Base-by-base conservation (phyloP, 495 filamentous ascomycete species). In the Penicillium goetzii region DNA sequence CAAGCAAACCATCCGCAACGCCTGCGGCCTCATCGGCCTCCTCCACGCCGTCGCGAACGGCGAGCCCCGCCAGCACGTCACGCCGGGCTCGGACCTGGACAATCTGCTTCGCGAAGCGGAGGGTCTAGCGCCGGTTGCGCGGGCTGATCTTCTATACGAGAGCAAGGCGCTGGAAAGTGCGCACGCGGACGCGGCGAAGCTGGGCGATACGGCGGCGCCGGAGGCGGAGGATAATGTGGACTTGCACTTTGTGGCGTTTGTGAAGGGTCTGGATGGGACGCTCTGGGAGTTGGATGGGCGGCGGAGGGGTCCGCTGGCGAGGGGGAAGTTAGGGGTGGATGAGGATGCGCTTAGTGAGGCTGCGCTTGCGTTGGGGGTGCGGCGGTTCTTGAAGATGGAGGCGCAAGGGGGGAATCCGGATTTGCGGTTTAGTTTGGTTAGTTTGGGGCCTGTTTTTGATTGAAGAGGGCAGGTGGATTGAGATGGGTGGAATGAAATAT, bases 211-310 rank as follows among this genome's bases (percentile, higher is more conserved):
- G 4, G 76, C 74, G 38, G 89, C 91, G 52, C 92, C 91, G 21
- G 76, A 76, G 68, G 89, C 89, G 10, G 80, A 83, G 61, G 88
- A 88, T 70, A 81, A 86, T 72, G 83, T 92, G 26, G 89, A 92
- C 69, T 74, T 90, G 71, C 92, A 96, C 73, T 96, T 92, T 78
- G 90, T 96, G 63, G 88, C 86, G 62, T 96, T 96, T 80, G 91
- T 94, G 7, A 92, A 89, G 79, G 85, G 84, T 1, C 76, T 70
- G n/a, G 84, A 88, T 71, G 87, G 87, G 49, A 81, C 82, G 63
- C 71, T 96, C 63, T 96, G 93, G 88, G 93, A 96, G 83, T 77
- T 97, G 62, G 92, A 96, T 80, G 92, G 93, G 10, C 69, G 88
- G 38, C 76, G 90, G 71, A 92, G 89, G 79, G 88, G 90, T 14